Evolutionary conservation across 2,329 filamentous ascomycete species (phyloP).

Genomic region (Graphilbum sp.): DNA sequence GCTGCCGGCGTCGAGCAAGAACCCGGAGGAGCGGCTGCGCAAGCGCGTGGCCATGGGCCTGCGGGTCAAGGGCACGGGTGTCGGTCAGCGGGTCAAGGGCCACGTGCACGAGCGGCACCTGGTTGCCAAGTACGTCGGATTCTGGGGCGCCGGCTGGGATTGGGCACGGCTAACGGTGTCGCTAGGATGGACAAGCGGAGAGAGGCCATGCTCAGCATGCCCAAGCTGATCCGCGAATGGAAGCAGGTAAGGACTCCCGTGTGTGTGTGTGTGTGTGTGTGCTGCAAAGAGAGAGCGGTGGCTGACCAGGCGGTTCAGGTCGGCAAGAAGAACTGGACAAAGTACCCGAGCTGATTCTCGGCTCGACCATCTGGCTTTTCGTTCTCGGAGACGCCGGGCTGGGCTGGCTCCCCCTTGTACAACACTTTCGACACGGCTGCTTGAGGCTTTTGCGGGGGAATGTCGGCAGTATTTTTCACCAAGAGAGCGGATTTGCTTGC

Average conservation of each 20-base stretch:
- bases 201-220: constrained; percentile 91
- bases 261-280: too few species aligned
- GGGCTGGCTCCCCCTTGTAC: too few species aligned
- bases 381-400: too few species aligned
- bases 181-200: constrained; percentile 68
- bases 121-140: constrained; percentile 54
- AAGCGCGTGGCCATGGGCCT: constrained; percentile 64
- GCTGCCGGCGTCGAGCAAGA: constrained; percentile 62
- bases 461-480: too few species aligned
- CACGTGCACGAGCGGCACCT: constrained; percentile 82
- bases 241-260: constrained; percentile 82
- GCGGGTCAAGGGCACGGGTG: constrained; percentile 80
- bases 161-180: constrained; percentile 3
- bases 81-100: constrained; percentile 87
- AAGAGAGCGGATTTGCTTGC: too few species aligned
- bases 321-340: not conserved
- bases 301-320: not conserved
- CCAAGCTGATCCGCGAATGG: constrained; percentile 79
- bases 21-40: constrained; percentile 52
- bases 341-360: not conserved
- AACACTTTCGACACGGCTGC: too few species aligned
- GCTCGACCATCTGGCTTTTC: too few species aligned
- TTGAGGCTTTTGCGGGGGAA: too few species aligned
- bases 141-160: constrained; percentile 1
- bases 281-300: too few species aligned